Evolutionary conservation across 768 basidiomycete genomes (phyloP), one percentile per base, ranked within the genome.

Genomic region (Mrakia blollopis): DNA sequence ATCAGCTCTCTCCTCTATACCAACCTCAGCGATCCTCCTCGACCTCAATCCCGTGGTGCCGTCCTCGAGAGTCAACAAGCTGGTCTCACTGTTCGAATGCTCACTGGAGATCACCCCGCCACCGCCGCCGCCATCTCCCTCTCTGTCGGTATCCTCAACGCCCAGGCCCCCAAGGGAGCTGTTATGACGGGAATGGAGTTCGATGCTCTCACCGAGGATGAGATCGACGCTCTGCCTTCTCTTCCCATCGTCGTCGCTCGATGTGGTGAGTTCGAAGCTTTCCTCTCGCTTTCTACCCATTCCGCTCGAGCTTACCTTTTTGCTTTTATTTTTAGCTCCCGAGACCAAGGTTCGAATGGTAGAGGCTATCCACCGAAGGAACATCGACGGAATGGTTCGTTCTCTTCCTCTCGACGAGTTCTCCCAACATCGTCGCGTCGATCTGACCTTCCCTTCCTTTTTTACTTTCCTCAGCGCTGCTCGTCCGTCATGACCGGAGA

Each of bases 231-330:
- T 0, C 80, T 86, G 11, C 83, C 83, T 1, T 80, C 84, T 75
- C 84, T 89, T 5, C 89, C 88, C 0, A 84, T 88, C 21, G 88
- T 89, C 72, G 86, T 89, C 77, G 88, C 88, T 72, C 86, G 88
- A 39, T 89, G 88, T 80, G 87, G 50, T 52, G 50, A 52, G 50
- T 52, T 5, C 39, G 11, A 41, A 41, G 5, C 39, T 41, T 11
- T 5, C 11, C 39, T 41, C 11, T 41, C 39, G 39, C 39, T 41
- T 41, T 11, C 11, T 11, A 5, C 39, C 11, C 39, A 11, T 11
- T 41, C 11, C 39, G 5, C 39, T 41, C 39, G 39, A 41, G 39
- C 78, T 80, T 80, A 54, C 65, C 78, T 41, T 72, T 21, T 14
- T 73, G 9, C 50, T 52, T 52, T 16, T 16, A 7, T 70, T 35